A percentile compares a stretch with the other conserved stretches of the same genome.
Evolutionary conservation across 2,329 filamentous ascomycete genomes (phyloP).

Genomic region (Aspergillus amoenus): DNA sequence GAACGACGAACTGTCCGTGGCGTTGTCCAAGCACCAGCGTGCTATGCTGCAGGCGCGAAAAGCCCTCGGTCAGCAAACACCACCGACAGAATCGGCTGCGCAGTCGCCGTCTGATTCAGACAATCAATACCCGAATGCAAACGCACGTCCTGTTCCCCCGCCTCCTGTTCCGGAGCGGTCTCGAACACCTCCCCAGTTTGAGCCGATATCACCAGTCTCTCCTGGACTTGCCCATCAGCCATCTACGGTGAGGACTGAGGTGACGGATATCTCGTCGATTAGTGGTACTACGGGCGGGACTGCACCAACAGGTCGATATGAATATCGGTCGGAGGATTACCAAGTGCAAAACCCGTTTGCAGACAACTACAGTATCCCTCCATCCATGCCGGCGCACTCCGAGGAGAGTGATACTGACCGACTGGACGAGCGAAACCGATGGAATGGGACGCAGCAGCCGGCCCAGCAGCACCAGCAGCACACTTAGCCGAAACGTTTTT

Average conservation of each 20-base stretch:
- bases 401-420: constrained; percentile 12
- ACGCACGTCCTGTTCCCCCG: constrained; percentile 17
- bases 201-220: constrained; percentile 13
- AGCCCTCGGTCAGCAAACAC: constrained; percentile 17
- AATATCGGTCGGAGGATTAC: constrained; percentile 41
- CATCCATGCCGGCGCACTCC: constrained; percentile 16
- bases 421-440: constrained; percentile 10
- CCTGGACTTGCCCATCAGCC: constrained; percentile 7
- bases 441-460: constrained; percentile 11
- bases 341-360: constrained; percentile 45
- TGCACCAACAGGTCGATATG: constrained; percentile 23
- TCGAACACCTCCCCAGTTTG: constrained; percentile 6
- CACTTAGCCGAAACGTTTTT: neutral
- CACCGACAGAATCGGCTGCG: constrained; percentile 12
- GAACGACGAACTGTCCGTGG: constrained; percentile 83
- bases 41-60: constrained; percentile 64
- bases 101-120: constrained; percentile 21
- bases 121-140: constrained; percentile 18
- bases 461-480: neutral
- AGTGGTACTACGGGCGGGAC: neutral
- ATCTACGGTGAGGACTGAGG: constrained; percentile 1
- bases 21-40: constrained; percentile 80
- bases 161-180: constrained; percentile 17
- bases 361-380: constrained; percentile 27
- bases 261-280: constrained; percentile 1